Evolutionary conservation across 208 protist species (phyloP), one percentile per base, ranked within the genome.

Genomic region (Acanthamoeba sp.): DNA sequence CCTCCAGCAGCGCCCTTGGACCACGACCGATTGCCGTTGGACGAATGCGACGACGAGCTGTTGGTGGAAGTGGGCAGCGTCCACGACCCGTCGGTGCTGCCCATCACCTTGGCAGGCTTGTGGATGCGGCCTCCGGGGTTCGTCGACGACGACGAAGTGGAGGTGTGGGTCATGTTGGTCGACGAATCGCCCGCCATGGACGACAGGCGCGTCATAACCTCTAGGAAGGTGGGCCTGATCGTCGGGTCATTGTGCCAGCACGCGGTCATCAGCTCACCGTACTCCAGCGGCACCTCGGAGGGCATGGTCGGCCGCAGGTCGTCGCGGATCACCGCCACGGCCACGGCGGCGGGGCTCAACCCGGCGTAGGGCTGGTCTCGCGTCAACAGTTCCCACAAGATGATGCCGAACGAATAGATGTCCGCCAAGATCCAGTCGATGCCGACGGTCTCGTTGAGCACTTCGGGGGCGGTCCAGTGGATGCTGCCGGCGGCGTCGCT

Each of bases 351-450:
- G 9, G 2, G 78, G 78, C 66, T 87, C 78, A 87, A 55, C 14
- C 38, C 78, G 10, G 22, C 78, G n/a, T 87, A 87, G 42, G 78
- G 78, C 42, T 87, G 42, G 2, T 87, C 38, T 6, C 48, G 66
- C 24, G 96, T 96, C 9, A 97, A 57, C 32, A 97, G 88, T 48
- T 97, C 96, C 0, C 73, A n/a, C n/a, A n/a, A n/a, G n/a, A n/a
- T n/a, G n/a, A n/a, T n/a, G n/a, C n/a, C n/a, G n/a, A n/a, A n/a
- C 0, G 90, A 93, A 48, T 95, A 97, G 20, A 97, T 94, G 94
- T 97, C 96, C 16, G 66, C 38, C 16, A 78, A 27, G 12, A 24
- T 73, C 22, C 42, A 27, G 27, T 87, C 42, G 78, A 57, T 20
- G 38, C 36, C 5, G 20, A 12, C 16, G 10, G 34, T 36, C 24